phyloP scores from a whole-genome alignment of 2,329 filamentous ascomycete genomes.

The Apiospora malaysiana region DNA sequence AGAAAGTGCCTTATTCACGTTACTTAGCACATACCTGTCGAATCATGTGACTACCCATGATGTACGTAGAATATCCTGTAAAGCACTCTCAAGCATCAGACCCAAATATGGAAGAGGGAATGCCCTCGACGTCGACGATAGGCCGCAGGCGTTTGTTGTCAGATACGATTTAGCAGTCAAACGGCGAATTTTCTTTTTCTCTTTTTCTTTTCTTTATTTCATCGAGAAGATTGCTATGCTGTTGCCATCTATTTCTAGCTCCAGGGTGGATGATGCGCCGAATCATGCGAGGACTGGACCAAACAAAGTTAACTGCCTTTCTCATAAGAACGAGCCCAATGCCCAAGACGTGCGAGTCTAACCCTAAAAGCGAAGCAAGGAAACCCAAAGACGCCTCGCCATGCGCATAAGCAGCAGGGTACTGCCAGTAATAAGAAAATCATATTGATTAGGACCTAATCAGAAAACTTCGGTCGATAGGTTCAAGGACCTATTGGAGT shows the following conservation, averaged over 20 bases:
- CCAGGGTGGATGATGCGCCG: not conserved
- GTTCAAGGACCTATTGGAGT: conserved; percentile 1
- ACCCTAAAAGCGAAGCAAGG: not conserved
- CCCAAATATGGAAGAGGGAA: too few species aligned
- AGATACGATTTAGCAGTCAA: too few species aligned
- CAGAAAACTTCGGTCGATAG: conserved; percentile 4
- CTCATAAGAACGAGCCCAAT: not conserved
- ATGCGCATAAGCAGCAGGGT: conserved; percentile 13
- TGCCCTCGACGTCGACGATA: too few species aligned
- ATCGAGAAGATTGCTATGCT: not conserved
- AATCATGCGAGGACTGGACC: not conserved
- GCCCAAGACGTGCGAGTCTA: not conserved
- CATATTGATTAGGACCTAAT: conserved; percentile 14
- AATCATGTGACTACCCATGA: not conserved
- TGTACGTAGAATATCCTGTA: not conserved
- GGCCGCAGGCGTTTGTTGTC: too few species aligned
- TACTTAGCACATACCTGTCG: not conserved
- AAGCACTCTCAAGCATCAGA: not conserved
- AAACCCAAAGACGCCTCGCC: conserved; percentile 19
- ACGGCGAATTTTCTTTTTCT: not conserved
- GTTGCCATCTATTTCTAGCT: conserved; percentile 4
- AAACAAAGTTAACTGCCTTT: not conserved
- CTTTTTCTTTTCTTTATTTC: not conserved
- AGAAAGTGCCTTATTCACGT: not conserved
- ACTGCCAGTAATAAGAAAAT: not conserved